Evolutionary conservation across 2,329 filamentous ascomycete species (phyloP), one percentile per base, ranked within the genome.

Genomic region (Fonsecaea pugnacius): DNA sequence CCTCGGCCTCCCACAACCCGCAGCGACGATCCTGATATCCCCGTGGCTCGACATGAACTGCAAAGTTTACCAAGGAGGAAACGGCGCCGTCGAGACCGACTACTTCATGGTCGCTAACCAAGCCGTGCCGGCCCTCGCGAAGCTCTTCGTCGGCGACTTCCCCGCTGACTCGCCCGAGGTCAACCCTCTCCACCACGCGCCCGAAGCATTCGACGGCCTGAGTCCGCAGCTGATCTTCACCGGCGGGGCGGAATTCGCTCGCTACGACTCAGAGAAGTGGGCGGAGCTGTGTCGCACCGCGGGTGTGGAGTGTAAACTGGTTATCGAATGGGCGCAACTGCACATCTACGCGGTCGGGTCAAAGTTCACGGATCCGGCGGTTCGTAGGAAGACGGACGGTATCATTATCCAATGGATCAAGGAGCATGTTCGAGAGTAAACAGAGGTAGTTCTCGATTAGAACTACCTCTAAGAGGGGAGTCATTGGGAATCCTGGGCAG

Each of bases 21-120:
- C 94, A 1, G 95, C 94, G 2, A 93, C 90, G 4, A 88, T 98
- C 52, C 80, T 98, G 50, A 90, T 98, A 57, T 96, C 91, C 57
- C 95, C 94, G 0, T 99, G 95, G 94, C 92, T 93, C 6, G 94
- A 99, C 74, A 79, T 98, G 59, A 96, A 91, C 21, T n/a, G 60
- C 30, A 55, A 33, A 14, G 36, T 56, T 8, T 51, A 64, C 51
- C 9, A 64, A 36, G 62, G 62, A 55, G 62, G 62, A 7, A 64
- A 64, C 21, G 32, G 57, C 1, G 50, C 40, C 2, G 62, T 64
- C 35, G 62, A 64, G 21, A 64, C 30, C 14, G 62, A 64, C 51
- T 64, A 64, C 40, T 55, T 64, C 33, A 24, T 64, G 16, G 14
- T 56, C 5, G 62, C 62, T 2, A 64, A 64, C 50, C 18, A 36